A percentile compares a stretch with the other conserved stretches of the same genome.
These are phyloP conservation scores for Amaranthus palmeri DNA, from an alignment of 148 eudicot genomes.

Conservation along the genomic window DNA sequence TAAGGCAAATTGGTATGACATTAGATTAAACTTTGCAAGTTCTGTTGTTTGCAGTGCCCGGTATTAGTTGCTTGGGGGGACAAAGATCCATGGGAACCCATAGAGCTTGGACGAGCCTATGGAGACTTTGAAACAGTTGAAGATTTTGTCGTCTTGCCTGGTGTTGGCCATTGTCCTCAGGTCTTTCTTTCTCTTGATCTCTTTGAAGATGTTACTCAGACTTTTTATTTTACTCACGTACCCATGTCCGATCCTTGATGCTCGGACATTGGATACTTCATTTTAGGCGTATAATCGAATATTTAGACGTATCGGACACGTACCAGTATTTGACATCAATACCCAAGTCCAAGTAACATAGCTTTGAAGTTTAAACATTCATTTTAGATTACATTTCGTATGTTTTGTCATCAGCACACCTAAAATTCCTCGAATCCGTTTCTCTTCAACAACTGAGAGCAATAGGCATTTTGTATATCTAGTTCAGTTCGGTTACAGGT, in stretches of 20 bases:
- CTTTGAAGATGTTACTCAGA: not conserved
- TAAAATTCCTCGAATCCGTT: not conserved
- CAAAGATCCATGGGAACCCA: slow-evolving; percentile 99
- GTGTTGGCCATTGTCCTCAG: slow-evolving; percentile 99
- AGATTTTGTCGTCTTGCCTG: slow-evolving; percentile 78
- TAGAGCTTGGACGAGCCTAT: slow-evolving; percentile 81
- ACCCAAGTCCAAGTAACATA: too few relatives aligned
- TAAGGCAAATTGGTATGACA: not conserved
- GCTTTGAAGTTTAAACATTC: too few relatives aligned
- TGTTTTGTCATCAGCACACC: not conserved
- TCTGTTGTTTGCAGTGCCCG: slow-evolving; percentile 56
- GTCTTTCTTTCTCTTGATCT: slow-evolving; percentile 31
- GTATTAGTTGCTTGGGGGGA: slow-evolving; percentile 97
- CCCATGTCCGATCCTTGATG: too few relatives aligned
- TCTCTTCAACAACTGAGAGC: not conserved
- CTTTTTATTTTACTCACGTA: not conserved
- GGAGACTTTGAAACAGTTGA: slow-evolving; percentile 63
- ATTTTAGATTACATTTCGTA: too few relatives aligned
- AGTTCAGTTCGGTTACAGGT: not conserved
- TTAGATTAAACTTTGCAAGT: not conserved
- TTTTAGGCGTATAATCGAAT: too few relatives aligned
- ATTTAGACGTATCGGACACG: too few relatives aligned
- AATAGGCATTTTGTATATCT: not conserved
- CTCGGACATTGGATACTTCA: too few relatives aligned
- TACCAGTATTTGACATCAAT: too few relatives aligned